Percentiles rank a stretch among this genome's conserved stretches.
These are phyloP conservation scores for Myxozyma geophila DNA, from an alignment of 805 yeast genomes.

Conservation along the genomic window DNA sequence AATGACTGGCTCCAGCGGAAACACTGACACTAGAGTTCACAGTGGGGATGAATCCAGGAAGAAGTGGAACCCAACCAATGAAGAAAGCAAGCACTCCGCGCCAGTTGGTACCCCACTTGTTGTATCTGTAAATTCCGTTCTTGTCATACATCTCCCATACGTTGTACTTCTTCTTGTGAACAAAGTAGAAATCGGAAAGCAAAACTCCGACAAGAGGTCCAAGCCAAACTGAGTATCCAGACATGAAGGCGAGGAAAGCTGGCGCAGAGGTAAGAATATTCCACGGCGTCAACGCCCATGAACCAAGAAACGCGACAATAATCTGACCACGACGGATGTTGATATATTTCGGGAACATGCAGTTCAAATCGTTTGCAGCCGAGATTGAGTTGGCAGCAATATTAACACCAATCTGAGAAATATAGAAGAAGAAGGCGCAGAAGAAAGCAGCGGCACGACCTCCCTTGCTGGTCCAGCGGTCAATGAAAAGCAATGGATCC, in stretches of 20 bases:
- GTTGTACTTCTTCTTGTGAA: slow-evolving; percentile 28
- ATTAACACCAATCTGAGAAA: slow-evolving; percentile 76
- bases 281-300: slow-evolving; percentile 40
- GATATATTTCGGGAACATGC: slow-evolving; percentile 51
- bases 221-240: slow-evolving; percentile 49
- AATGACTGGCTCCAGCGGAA: slow-evolving; percentile 29
- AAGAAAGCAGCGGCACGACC: slow-evolving; percentile 16
- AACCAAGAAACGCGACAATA: slow-evolving; percentile 46
- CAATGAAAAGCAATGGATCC: slow-evolving; percentile 31
- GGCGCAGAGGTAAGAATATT: slow-evolving; percentile 45
- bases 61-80: slow-evolving; percentile 24
- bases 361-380: slow-evolving; percentile 47
- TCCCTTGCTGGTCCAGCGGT: slow-evolving; percentile 27
- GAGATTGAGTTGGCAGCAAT: slow-evolving; percentile 56
- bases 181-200: slow-evolving; percentile 24
- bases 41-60: slow-evolving; percentile 25
- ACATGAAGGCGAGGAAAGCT: slow-evolving; percentile 46
- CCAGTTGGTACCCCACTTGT: slow-evolving; percentile 32
- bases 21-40: slow-evolving; percentile 20
- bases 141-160: slow-evolving; percentile 32
- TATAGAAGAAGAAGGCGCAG: slow-evolving; percentile 51
- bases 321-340: slow-evolving; percentile 68
- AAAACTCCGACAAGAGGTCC: slow-evolving; percentile 46
- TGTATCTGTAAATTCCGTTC: slow-evolving; percentile 33
- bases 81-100: slow-evolving; percentile 32